Evolutionary conservation across 2,329 filamentous ascomycete species (phyloP).

Genomic region (Cryphonectria japonica): DNA sequence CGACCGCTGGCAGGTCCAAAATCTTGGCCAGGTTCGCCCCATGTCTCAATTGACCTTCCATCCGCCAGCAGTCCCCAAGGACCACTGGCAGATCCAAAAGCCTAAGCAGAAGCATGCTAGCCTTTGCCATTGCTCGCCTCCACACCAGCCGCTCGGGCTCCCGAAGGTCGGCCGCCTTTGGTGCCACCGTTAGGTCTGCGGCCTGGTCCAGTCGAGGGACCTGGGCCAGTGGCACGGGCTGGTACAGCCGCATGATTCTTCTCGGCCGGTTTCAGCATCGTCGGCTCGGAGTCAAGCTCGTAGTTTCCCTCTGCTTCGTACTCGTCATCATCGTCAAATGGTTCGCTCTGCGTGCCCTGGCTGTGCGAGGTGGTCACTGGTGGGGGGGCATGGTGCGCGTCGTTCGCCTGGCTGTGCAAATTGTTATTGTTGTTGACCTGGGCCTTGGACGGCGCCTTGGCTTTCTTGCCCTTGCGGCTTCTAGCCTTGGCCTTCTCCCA

Average conservation of each 20-base stretch:
- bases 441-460: constrained; percentile 64
- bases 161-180: constrained; percentile 7
- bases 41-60: not conserved
- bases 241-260: constrained; percentile 6
- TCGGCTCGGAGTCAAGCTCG: constrained; percentile 23
- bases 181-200: constrained; percentile 15
- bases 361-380: constrained; percentile 34
- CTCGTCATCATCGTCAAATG: constrained; percentile 28
- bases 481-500: constrained; percentile 95
- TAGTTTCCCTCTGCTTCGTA: constrained; percentile 26
- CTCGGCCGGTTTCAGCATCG: not conserved
- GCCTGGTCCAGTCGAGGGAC: not conserved
- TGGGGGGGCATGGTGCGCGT: constrained; percentile 25
- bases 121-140: constrained; percentile 9
- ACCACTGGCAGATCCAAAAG: not conserved
- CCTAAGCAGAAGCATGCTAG: constrained; percentile 2
- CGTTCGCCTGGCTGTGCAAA: constrained; percentile 27
- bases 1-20: not conserved
- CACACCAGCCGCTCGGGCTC: constrained; percentile 1
- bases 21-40: not conserved
- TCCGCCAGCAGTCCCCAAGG: not conserved
- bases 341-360: constrained; percentile 28
- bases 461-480: constrained; percentile 86
- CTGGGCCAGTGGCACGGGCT: not conserved
- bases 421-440: constrained; percentile 37